Conservation (phyloP, 108 stramenopile genomes). For the Fistulifera solaris region DNA sequence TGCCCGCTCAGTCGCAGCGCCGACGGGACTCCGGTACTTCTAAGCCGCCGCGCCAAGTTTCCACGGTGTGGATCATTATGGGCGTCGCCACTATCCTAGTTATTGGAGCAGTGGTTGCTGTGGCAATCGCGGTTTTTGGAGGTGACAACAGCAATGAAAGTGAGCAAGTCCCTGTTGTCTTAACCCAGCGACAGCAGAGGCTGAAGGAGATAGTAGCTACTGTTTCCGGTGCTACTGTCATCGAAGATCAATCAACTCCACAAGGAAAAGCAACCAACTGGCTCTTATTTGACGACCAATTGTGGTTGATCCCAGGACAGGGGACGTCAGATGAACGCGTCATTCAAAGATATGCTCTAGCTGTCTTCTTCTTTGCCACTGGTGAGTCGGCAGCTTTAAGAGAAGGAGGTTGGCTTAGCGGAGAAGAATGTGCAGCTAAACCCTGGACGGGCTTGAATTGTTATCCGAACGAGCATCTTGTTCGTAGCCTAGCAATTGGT, state of each 20-base stretch:
- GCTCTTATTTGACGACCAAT: constrained; percentile 31
- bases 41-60: too few relatives aligned
- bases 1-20: too few relatives aligned
- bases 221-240: constrained; percentile 20
- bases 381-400: constrained; percentile 23
- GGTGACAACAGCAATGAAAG: neutral
- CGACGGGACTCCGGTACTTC: too few relatives aligned
- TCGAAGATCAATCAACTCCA: constrained; percentile 23
- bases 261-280: constrained; percentile 46
- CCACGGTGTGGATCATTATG: too few relatives aligned
- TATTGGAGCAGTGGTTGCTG: constrained; percentile 1
- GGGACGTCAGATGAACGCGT: constrained; percentile 22
- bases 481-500: constrained; percentile 37
- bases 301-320: constrained; percentile 16
- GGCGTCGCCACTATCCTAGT: neutral
- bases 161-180: neutral
- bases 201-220: constrained; percentile 15
- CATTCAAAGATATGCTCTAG: constrained; percentile 58
- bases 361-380: constrained; percentile 49
- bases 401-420: constrained; percentile 48
- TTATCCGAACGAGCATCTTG: constrained; percentile 30
- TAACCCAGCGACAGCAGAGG: constrained; percentile 11
- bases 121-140: constrained; percentile 2
- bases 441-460: constrained; percentile 49
- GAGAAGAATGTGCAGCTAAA: constrained; percentile 47